These are phyloP conservation scores for Phenoliferia sp. DNA, from an alignment of 1,284 basidiomycete genomes.

Conservation along the genomic window DNA sequence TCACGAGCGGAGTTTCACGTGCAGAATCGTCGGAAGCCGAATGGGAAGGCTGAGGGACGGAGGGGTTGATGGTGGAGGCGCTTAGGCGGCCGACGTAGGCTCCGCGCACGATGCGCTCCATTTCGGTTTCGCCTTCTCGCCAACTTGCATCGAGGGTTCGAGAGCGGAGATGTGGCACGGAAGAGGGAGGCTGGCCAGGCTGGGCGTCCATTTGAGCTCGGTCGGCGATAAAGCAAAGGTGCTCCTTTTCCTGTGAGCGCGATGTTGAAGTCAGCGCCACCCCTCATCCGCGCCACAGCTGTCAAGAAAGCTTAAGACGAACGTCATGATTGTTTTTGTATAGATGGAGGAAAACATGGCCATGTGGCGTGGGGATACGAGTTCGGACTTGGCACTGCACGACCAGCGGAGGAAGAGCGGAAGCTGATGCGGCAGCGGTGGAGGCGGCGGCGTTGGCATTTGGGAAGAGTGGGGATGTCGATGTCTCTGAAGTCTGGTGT, in stretches of 20 bases:
- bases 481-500: conserved; percentile 8
- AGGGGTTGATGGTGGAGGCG: conserved; percentile 54
- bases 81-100: conserved; percentile 85
- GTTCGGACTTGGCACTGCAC: conserved; percentile 95
- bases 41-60: conserved; percentile 44
- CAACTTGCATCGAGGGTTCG: conserved; percentile 77
- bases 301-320: background rate
- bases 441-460: conserved; percentile 12
- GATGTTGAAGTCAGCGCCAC: too few relatives aligned
- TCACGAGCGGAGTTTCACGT: conserved; percentile 65
- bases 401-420: conserved; percentile 33
- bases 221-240: conserved; percentile 95
- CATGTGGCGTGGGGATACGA: conserved; percentile 92
- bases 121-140: conserved; percentile 80
- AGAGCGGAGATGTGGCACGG: conserved; percentile 65
- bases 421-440: conserved; percentile 1
- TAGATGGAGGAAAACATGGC: conserved; percentile 86
- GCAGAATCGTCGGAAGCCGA: background rate
- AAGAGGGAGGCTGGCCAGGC: conserved; percentile 44
- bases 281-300: too few relatives aligned
- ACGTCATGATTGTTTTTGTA: conserved; percentile 81
- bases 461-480: conserved; percentile 4
- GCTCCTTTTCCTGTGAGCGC: conserved; percentile 62
- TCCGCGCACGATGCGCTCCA: conserved; percentile 88
- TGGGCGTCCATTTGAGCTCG: conserved; percentile 61